A percentile compares a stretch with the other conserved stretches of the same genome.
phyloP scores from a whole-genome alignment of 2,329 filamentous ascomycete genomes.

The Xylariaceae sp. region DNA sequence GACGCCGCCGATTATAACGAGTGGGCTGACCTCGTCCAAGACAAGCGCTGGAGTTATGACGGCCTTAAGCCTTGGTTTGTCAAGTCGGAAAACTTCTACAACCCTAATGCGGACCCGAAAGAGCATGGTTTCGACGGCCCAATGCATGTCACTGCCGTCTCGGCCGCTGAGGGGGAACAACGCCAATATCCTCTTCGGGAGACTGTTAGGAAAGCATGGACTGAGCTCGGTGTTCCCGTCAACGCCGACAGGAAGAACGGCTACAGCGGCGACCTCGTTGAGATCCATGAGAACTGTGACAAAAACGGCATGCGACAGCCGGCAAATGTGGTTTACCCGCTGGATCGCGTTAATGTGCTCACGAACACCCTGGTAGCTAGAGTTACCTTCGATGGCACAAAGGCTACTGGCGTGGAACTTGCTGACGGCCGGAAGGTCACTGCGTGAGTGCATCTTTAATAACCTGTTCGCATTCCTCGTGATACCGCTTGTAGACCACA shows the following conservation, averaged over 20 bases:
- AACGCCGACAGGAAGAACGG: slow-evolving; percentile 29
- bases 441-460: slow-evolving; percentile 6
- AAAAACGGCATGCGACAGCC: slow-evolving; percentile 18
- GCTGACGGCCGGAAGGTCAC: slow-evolving; percentile 24
- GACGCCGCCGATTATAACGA: slow-evolving; percentile 26
- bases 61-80: slow-evolving; percentile 44
- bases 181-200: slow-evolving; percentile 34
- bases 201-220: slow-evolving; percentile 29
- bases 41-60: slow-evolving; percentile 40
- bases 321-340: slow-evolving; percentile 19
- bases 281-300: slow-evolving; percentile 25
- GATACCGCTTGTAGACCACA: background rate
- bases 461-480: background rate
- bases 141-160: slow-evolving; percentile 22
- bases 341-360: slow-evolving; percentile 17
- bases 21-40: slow-evolving; percentile 19
- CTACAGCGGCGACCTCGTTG: slow-evolving; percentile 30
- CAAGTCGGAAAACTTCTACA: slow-evolving; percentile 31
- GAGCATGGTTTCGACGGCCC: slow-evolving; percentile 29
- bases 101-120: slow-evolving; percentile 27
- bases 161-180: slow-evolving; percentile 18
- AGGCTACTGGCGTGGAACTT: slow-evolving; percentile 41
- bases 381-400: slow-evolving; percentile 20
- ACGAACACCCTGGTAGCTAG: slow-evolving; percentile 17
- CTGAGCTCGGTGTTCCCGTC: slow-evolving; percentile 26